A percentile compares a stretch with the other conserved stretches of the same genome.
Conservation (phyloP, 352 stramenopile genomes). For the Elongisporangium undulatum region DNA sequence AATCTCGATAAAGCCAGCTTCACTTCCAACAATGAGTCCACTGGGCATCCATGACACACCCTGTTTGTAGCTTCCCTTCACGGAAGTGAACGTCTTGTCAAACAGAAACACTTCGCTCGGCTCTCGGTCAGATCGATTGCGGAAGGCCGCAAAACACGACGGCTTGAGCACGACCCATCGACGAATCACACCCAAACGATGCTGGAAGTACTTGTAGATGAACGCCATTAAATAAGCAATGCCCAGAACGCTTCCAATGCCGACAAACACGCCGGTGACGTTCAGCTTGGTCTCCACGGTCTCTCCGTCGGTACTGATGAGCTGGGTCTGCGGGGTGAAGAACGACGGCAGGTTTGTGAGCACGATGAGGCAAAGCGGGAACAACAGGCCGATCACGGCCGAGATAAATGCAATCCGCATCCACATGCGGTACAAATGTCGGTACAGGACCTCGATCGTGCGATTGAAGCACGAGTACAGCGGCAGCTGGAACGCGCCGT, state of each 20-base stretch:
- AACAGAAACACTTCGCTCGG: conserved; percentile 86
- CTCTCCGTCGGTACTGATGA: conserved; percentile 35
- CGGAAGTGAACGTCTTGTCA: conserved; percentile 75
- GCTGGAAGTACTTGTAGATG: conserved; percentile 88
- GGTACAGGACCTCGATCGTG: conserved; percentile 77
- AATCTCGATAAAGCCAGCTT: conserved; percentile 79
- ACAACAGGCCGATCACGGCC: conserved; percentile 77
- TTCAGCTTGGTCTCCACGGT: conserved; percentile 48
- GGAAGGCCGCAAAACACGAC: conserved; percentile 80
- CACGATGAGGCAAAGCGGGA: conserved; percentile 68
- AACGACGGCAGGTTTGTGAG: conserved; percentile 66
- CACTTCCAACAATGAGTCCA: conserved; percentile 73
- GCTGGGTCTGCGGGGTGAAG: conserved; percentile 55
- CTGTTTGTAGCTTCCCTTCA: conserved; percentile 77
- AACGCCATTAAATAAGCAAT: conserved; percentile 72
- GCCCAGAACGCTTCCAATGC: conserved; percentile 36
- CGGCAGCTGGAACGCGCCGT: conserved; percentile 80
- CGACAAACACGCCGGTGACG: conserved; percentile 47
- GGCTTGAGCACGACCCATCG: conserved; percentile 87
- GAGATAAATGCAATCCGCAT: conserved; percentile 84
- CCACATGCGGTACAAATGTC: conserved; percentile 83
- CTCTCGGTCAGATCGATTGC: conserved; percentile 65
- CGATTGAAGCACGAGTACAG: conserved; percentile 84
- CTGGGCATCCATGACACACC: conserved; percentile 87
- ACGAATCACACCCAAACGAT: conserved; percentile 78